Evolutionary conservation across 2,329 filamentous ascomycete genomes (phyloP), one percentile per base, ranked within the genome.

Genomic region (Trichoderma citrinoviride): DNA sequence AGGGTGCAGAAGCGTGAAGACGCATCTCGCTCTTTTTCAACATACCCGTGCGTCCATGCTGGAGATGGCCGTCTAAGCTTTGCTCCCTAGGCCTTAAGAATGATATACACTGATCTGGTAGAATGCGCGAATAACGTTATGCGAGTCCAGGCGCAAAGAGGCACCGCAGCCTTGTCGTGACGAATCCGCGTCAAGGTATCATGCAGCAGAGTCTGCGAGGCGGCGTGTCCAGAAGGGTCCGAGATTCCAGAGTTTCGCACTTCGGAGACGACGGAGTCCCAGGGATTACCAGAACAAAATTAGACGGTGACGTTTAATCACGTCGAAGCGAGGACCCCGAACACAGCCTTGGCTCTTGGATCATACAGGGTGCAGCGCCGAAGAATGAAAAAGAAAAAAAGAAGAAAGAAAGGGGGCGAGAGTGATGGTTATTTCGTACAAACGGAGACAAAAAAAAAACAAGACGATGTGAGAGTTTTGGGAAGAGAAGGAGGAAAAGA

Each of bases 1-100:
- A 44, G 15, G 10, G 33, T 25, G 33, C 29, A 55, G 25, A 47
- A 41, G 23, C 15, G 17, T 17, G 19, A 21, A 29, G 49, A 49
- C 15, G 19, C 6, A 27, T 29, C 25, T 52, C 29, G 29, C 7
- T 33, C n/a, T 29, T 7, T 46, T 23, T 44, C 56, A 68, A 75
- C 75, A 66, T 71, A 77, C 75, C 70, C 74, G 72, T 61, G 75
- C 74, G 69, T 77, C 75, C 75, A 77, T 77, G 50, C 52, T 71
- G 64, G 67, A 64, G 67, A 65, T 54, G 65, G 66, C 54, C 66
- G 66, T 64, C 56, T 68, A 61, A 65, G 53, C 67, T 67, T 65
- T 54, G 46, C 40, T 54, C 67, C 61, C 46, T 25, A 65, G 64
- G 52, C 44, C n/a, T 56, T 66, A 64, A 67, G 40, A 44, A 68